phyloP scores from a whole-genome alignment of 495 filamentous ascomycete species.

The Penicillium maclennaniae region DNA sequence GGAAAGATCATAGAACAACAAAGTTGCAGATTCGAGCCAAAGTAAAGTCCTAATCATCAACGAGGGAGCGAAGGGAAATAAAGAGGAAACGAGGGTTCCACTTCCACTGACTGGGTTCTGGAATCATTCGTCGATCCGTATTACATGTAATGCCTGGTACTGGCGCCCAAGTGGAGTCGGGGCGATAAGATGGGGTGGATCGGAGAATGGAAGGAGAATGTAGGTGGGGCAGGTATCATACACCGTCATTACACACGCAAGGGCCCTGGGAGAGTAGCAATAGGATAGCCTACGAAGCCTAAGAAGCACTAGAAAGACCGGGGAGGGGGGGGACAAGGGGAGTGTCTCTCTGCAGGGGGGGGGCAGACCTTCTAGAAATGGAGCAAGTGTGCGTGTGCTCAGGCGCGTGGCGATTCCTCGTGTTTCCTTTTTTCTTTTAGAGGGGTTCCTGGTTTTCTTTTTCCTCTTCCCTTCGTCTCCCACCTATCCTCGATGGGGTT shows the following conservation, averaged over 20 bases:
- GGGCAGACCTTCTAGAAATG: neutral
- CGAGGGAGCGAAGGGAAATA: neutral
- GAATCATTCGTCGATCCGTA: slow-evolving; percentile 22
- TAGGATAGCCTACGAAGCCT: too few relatives aligned
- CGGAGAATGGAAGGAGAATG: neutral
- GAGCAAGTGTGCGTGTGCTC: slow-evolving; percentile 1
- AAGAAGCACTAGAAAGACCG: too few relatives aligned
- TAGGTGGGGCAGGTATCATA: too few relatives aligned
- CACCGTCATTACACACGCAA: too few relatives aligned
- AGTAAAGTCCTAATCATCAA: neutral
- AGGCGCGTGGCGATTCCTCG: slow-evolving; percentile 11
- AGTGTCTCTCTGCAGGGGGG: too few relatives aligned
- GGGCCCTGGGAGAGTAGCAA: too few relatives aligned
- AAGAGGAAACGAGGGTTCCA: slow-evolving; percentile 2
- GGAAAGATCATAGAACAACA: neutral
- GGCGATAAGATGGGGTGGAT: neutral
- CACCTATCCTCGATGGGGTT: too few relatives aligned
- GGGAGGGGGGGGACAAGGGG: too few relatives aligned
- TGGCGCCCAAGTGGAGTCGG: neutral
- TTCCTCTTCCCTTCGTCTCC: too few relatives aligned
- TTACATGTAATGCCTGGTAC: slow-evolving; percentile 1
- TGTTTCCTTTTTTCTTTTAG: slow-evolving; percentile 2
- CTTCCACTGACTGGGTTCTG: slow-evolving; percentile 9
- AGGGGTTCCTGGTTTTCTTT: neutral
- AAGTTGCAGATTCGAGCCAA: neutral